Percentiles rank a stretch among this genome's conserved stretches.
phyloP scores from a whole-genome alignment of 2,329 filamentous ascomycete genomes.

The Capronia coronata region DNA sequence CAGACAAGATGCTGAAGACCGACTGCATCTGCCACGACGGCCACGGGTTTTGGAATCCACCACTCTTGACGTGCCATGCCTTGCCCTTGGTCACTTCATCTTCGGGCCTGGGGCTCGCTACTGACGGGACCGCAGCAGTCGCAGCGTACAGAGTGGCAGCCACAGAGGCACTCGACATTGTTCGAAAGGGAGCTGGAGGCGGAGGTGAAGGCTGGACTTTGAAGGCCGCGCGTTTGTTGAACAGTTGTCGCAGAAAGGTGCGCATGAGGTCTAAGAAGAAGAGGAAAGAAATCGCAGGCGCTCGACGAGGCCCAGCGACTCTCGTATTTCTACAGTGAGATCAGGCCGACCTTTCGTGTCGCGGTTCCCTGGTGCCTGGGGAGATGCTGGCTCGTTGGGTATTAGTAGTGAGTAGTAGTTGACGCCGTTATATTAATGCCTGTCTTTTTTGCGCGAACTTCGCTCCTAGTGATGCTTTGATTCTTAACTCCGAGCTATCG shows the following conservation, averaged over 20 bases:
- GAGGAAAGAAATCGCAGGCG: not conserved
- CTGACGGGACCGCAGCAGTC: slow-evolving; percentile 35
- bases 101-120: slow-evolving; percentile 33
- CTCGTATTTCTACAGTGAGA: not conserved
- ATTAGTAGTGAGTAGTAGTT: not conserved
- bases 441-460: too few species aligned
- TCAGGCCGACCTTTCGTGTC: not conserved
- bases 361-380: not conserved
- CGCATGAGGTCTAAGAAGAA: slow-evolving; percentile 18
- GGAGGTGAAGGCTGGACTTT: slow-evolving; percentile 21
- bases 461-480: not conserved
- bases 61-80: slow-evolving; percentile 36
- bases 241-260: slow-evolving; percentile 20
- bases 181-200: slow-evolving; percentile 26
- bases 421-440: not conserved
- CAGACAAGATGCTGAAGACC: slow-evolving; percentile 17
- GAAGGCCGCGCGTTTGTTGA: slow-evolving; percentile 22
- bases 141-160: slow-evolving; percentile 39
- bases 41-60: slow-evolving; percentile 42
- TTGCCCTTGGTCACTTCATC: slow-evolving; percentile 35
- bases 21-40: slow-evolving; percentile 31
- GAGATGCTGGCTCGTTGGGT: not conserved
- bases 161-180: slow-evolving; percentile 34
- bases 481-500: not conserved
- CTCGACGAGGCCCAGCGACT: not conserved